Evolutionary conservation across 2,329 filamentous ascomycete species (phyloP).

Genomic region (Nemania sp.): DNA sequence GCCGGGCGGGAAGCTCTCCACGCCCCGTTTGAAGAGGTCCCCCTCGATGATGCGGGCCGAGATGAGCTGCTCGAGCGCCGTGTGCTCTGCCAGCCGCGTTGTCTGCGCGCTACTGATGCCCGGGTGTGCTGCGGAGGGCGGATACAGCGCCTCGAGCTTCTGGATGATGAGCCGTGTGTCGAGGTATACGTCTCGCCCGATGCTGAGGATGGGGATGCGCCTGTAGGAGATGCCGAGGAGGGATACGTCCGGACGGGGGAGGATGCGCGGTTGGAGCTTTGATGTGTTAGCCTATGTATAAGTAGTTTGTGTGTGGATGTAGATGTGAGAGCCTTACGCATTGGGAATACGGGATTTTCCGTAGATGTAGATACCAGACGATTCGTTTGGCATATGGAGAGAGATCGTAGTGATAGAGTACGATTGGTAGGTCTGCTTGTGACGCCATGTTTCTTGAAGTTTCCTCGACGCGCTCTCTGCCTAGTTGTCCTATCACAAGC

Average conservation of each 20-base stretch:
- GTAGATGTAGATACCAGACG: slow-evolving; percentile 75
- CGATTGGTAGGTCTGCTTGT: slow-evolving; percentile 54
- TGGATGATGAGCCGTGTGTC: slow-evolving; percentile 76
- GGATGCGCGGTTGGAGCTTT: slow-evolving; percentile 73
- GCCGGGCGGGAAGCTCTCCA: slow-evolving; percentile 67
- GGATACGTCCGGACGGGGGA: slow-evolving; percentile 74
- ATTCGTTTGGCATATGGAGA: slow-evolving; percentile 75
- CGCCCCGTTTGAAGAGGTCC: slow-evolving; percentile 66
- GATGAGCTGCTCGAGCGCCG: slow-evolving; percentile 66
- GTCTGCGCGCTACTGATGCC: slow-evolving; percentile 43
- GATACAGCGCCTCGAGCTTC: slow-evolving; percentile 71
- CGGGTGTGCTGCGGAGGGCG: slow-evolving; percentile 53
- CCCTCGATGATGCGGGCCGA: slow-evolving; percentile 67
- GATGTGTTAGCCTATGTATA: not conserved
- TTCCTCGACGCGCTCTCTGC: not conserved
- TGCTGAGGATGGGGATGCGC: slow-evolving; percentile 75
- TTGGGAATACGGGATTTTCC: slow-evolving; percentile 74
- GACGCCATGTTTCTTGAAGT: slow-evolving; percentile 24
- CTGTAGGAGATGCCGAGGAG: slow-evolving; percentile 73
- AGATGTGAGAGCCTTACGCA: slow-evolving; percentile 63
- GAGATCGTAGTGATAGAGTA: slow-evolving; percentile 74
- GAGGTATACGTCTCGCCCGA: slow-evolving; percentile 75
- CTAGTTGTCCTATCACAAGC: not conserved
- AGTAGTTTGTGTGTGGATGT: not conserved
- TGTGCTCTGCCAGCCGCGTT: slow-evolving; percentile 49